Conservation (phyloP, 129 eudicot species). For the Gnaphalium uliginosum region DNA sequence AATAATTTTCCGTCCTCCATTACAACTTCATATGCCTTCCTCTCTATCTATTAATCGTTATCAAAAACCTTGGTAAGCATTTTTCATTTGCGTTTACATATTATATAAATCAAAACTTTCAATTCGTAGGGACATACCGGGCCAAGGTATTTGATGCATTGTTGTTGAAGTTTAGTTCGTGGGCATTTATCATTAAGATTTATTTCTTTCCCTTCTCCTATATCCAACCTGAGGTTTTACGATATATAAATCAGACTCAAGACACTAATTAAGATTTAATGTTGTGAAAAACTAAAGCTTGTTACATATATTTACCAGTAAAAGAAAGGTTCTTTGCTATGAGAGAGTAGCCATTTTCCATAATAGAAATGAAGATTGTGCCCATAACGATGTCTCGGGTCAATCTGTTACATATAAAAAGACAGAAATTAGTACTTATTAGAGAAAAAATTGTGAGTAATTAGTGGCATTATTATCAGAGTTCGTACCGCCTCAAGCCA, state of each 20-base stretch:
- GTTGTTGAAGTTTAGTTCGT: constrained; percentile 62
- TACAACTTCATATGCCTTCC: constrained; percentile 64
- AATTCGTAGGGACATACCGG: constrained; percentile 51
- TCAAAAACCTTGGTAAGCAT: constrained; percentile 19
- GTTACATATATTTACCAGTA: constrained; percentile 52
- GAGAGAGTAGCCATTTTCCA: constrained; percentile 60
- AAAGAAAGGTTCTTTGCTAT: constrained; percentile 74
- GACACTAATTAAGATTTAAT: constrained; percentile 5
- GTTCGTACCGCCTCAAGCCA: constrained; percentile 91
- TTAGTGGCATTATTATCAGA: neutral
- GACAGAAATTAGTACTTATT: neutral
- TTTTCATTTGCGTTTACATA: neutral
- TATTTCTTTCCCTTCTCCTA: constrained; percentile 87
- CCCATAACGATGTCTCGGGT: constrained; percentile 92
- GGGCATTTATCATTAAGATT: constrained; percentile 73
- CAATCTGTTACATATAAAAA: constrained; percentile 50
- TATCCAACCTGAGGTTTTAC: constrained; percentile 58
- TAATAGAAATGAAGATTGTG: constrained; percentile 73
- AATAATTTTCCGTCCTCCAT: constrained; percentile 55
- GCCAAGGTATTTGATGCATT: constrained; percentile 83
- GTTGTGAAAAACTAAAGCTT: neutral
- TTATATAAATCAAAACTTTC: neutral
- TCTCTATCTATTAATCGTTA: constrained; percentile 57
- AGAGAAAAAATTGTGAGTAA: neutral
- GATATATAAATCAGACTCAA: constrained; percentile 13